Percentiles rank a stretch among this genome's conserved stretches.
These are phyloP conservation scores for Cladosporium colombiae DNA, from an alignment of 2,329 filamentous ascomycete genomes.

Conservation along the genomic window DNA sequence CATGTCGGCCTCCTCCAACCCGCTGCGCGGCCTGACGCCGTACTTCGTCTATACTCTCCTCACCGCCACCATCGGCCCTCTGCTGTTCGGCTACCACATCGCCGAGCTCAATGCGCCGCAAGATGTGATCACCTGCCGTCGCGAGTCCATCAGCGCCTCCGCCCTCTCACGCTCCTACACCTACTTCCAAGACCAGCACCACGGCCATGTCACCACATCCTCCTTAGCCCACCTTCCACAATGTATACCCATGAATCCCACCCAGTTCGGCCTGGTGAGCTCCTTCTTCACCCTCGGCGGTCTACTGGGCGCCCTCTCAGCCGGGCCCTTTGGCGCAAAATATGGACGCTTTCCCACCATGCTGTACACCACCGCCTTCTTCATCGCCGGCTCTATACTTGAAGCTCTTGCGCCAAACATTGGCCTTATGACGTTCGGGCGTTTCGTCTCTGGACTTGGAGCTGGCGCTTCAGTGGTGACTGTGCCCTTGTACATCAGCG, in stretches of 20 bases:
- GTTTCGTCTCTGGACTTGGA: conserved; percentile 78
- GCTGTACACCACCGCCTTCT: conserved; percentile 74
- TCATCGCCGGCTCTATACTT: conserved; percentile 71
- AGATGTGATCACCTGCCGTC: conserved; percentile 81
- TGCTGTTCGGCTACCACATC: conserved; percentile 93
- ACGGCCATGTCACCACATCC: conserved; percentile 11
- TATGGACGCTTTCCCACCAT: conserved; percentile 76
- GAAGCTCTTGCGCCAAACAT: conserved; percentile 73
- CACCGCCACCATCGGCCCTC: conserved; percentile 77
- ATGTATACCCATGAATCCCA: conserved; percentile 85
- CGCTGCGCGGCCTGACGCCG: conserved; percentile 59
- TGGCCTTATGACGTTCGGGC: conserved; percentile 67
- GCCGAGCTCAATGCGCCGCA: conserved; percentile 94
- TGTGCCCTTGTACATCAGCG: conserved; percentile 91
- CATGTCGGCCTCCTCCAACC: conserved; percentile 24
- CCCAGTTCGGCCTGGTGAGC: conserved; percentile 80
- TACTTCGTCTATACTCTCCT: conserved; percentile 77
- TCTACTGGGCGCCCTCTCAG: conserved; percentile 75
- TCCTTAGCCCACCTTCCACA: conserved; percentile 53
- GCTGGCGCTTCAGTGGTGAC: conserved; percentile 90
- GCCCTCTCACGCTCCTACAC: conserved; percentile 24
- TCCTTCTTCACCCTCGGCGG: conserved; percentile 92
- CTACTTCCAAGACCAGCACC: conserved; percentile 7
- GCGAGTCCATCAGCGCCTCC: conserved; percentile 46
- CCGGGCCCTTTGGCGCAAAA: conserved; percentile 75